A percentile compares a stretch with the other conserved stretches of the same genome.
Conservation (phyloP, 768 basidiomycete species). For the Suillus clintonianus region DNA sequence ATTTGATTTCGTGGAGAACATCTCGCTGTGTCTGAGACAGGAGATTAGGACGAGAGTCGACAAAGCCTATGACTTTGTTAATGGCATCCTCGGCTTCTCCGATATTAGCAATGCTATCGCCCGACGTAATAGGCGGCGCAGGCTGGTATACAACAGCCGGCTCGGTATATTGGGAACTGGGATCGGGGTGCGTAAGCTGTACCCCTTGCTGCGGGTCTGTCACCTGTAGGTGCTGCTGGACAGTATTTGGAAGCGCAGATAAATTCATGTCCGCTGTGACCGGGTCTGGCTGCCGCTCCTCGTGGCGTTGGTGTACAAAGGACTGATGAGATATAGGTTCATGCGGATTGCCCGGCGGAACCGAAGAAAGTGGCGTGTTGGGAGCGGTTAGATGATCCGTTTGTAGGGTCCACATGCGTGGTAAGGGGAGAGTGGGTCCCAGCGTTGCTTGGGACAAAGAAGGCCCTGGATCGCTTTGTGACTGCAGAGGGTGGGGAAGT, state of each 20-base stretch:
- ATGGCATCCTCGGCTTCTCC: slow-evolving; percentile 56
- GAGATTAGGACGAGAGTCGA: slow-evolving; percentile 43
- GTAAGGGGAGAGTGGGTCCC: slow-evolving; percentile 31
- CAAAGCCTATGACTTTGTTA: slow-evolving; percentile 52
- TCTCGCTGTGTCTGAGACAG: slow-evolving; percentile 39
- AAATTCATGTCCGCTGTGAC: slow-evolving; percentile 27
- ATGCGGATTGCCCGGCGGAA: slow-evolving; percentile 28
- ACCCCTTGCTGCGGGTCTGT: slow-evolving; percentile 28
- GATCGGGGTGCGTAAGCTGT: slow-evolving; percentile 29
- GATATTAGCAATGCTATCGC: slow-evolving; percentile 39
- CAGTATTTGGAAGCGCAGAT: slow-evolving; percentile 28
- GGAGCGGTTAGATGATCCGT: slow-evolving; percentile 29
- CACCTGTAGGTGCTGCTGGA: slow-evolving; percentile 28
- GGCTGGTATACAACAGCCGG: slow-evolving; percentile 35
- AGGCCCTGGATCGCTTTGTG: slow-evolving; percentile 26
- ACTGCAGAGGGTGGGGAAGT: slow-evolving; percentile 25
- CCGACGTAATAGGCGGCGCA: slow-evolving; percentile 32
- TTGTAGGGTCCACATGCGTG: slow-evolving; percentile 35
- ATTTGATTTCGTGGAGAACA: slow-evolving; percentile 49
- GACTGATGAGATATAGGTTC: slow-evolving; percentile 30
- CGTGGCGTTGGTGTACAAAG: slow-evolving; percentile 24
- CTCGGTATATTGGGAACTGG: slow-evolving; percentile 25
- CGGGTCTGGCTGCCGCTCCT: slow-evolving; percentile 28
- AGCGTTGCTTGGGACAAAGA: slow-evolving; percentile 31
- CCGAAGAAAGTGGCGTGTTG: slow-evolving; percentile 33